These are phyloP conservation scores for Saccharomyces jurei DNA, from an alignment of 805 yeast species.

Conservation along the genomic window DNA sequence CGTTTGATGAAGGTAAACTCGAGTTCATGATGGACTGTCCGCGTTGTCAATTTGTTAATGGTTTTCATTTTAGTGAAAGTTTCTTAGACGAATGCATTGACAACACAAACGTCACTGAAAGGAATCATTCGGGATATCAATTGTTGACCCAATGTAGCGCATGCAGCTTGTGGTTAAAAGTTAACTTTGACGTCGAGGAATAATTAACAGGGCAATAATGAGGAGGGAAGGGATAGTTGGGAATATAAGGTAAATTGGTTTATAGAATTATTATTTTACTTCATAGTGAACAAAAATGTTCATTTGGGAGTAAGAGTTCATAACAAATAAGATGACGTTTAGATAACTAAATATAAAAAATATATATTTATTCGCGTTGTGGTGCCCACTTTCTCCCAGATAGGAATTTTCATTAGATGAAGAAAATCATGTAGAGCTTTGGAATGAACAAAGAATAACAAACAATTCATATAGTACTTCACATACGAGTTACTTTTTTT, in stretches of 20 bases:
- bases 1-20: slow-evolving; percentile 32
- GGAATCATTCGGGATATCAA: slow-evolving; percentile 46
- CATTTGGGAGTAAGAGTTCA: neutral
- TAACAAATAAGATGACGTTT: neutral
- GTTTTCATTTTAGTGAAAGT: slow-evolving; percentile 53
- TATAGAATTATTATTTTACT: neutral
- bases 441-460: neutral
- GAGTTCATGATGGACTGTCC: slow-evolving; percentile 50
- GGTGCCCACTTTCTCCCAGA: neutral
- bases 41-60: slow-evolving; percentile 44
- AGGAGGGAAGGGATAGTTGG: neutral
- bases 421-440: neutral
- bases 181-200: slow-evolving; percentile 44
- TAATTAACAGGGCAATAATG: slow-evolving; percentile 9
- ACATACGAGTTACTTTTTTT: neutral
- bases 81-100: slow-evolving; percentile 48
- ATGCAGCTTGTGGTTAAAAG: slow-evolving; percentile 82
- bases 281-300: neutral
- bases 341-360: neutral
- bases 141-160: slow-evolving; percentile 71
- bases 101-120: slow-evolving; percentile 25
- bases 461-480: neutral
- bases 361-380: neutral
- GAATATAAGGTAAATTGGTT: neutral
- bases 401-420: neutral